These are phyloP conservation scores for Neofusicoccum laricinum DNA, from an alignment of 2,329 filamentous ascomycete genomes.

Conservation along the genomic window DNA sequence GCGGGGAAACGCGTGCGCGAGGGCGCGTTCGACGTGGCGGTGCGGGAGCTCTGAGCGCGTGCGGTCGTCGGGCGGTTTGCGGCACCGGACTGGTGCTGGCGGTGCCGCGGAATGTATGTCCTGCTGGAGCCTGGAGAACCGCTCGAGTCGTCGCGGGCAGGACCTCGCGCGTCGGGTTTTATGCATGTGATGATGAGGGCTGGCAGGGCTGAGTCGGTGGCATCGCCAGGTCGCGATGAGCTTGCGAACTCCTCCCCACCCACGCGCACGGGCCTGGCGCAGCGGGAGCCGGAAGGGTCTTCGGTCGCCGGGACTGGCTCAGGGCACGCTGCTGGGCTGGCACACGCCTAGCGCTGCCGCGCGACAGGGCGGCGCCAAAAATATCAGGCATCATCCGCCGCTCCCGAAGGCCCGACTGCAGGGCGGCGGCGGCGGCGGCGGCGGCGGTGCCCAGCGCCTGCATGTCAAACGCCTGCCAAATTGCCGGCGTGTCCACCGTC, in stretches of 20 bases:
- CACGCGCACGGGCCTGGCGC: conserved; percentile 7
- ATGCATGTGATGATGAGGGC: conserved; percentile 2
- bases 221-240: not conserved
- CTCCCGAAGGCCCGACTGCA: conserved; percentile 1
- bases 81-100: not conserved
- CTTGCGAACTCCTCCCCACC: conserved; percentile 9
- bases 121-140: not conserved
- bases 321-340: not conserved
- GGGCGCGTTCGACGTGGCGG: conserved; percentile 3
- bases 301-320: not conserved
- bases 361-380: not conserved
- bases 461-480: not conserved
- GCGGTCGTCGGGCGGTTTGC: not conserved
- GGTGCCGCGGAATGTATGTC: not conserved
- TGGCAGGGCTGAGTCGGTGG: conserved; percentile 9
- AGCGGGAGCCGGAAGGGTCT: conserved; percentile 3
- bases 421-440: not conserved
- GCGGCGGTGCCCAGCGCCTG: conserved; percentile 4
- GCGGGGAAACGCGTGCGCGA: not conserved
- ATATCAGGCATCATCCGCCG: not conserved
- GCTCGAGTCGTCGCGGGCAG: not conserved
- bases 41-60: not conserved
- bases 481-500: conserved; percentile 5
- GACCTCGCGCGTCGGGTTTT: not conserved
- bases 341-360: not conserved